Evolutionary conservation across 2,329 filamentous ascomycete species (phyloP).

Genomic region (Stachybotrys chlorohalonatus): DNA sequence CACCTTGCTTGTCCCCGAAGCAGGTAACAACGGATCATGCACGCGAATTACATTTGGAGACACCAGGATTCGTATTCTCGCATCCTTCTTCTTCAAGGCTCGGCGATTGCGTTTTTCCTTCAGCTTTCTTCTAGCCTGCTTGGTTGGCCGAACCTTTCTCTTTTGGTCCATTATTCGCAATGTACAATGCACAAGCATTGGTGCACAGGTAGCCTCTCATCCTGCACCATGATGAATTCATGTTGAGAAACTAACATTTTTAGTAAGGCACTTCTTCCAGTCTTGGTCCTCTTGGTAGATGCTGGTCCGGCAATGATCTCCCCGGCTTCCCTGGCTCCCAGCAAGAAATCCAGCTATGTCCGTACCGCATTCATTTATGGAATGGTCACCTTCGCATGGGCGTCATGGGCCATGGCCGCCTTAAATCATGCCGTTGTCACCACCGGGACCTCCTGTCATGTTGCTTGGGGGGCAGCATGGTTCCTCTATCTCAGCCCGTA

Average conservation of each 20-base stretch:
- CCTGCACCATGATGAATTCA: neutral
- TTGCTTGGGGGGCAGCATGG: neutral
- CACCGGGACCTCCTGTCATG: neutral
- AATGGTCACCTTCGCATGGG: neutral
- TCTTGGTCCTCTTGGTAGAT: neutral
- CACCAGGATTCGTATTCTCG: neutral
- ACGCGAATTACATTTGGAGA: neutral
- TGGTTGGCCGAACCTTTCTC: neutral
- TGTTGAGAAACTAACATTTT: no score
- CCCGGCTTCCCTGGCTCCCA: neutral
- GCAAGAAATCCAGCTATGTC: neutral
- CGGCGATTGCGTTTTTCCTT: neutral
- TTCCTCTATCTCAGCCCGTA: neutral
- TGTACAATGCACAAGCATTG: neutral
- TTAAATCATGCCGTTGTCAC: neutral
- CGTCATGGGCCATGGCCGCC: neutral
- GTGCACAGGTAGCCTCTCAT: neutral
- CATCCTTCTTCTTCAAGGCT: neutral
- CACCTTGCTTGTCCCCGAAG: neutral
- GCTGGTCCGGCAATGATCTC: neutral
- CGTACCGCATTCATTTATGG: neutral
- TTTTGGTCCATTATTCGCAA: neutral
- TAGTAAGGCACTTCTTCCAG: neutral
- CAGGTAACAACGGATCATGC: neutral
- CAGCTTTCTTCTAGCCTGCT: neutral